Conservation (phyloP, 108 stramenopile genomes). For the Nannochloropsis salina region DNA sequence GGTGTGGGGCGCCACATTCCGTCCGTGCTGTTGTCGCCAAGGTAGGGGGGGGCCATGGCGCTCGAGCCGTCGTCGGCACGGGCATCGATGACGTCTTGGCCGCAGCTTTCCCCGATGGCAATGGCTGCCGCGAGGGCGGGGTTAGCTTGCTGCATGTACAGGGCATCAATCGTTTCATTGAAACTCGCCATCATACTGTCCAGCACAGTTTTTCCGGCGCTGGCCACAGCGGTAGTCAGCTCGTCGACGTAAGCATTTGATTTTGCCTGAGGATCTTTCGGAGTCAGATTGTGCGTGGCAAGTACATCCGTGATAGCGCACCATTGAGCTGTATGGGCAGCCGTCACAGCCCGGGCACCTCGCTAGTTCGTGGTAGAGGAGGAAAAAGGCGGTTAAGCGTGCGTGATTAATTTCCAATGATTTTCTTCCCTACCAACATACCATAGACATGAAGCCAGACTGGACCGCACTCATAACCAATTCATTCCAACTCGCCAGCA, state of each 20-base stretch:
- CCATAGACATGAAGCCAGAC: no score
- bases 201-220: neutral
- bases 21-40: neutral
- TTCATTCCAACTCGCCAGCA: no score
- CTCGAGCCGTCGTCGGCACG: neutral
- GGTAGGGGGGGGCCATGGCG: neutral
- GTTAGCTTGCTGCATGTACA: neutral
- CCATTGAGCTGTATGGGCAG: neutral
- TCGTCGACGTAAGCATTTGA: neutral
- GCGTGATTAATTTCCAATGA: no score
- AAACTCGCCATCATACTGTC: neutral
- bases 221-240: neutral
- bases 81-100: neutral
- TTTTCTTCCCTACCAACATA: no score
- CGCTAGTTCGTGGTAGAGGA: no score
- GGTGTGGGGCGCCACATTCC: slow-evolving; percentile 1
- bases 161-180: neutral
- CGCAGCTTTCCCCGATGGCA: neutral
- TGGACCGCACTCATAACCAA: no score
- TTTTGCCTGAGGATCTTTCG: neutral
- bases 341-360: neutral
- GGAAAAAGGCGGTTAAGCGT: no score
- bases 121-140: neutral
- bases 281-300: neutral
- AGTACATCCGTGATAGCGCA: neutral